Evolutionary conservation across 768 basidiomycete genomes (phyloP).

Genomic region (Boletus rubropictus): DNA sequence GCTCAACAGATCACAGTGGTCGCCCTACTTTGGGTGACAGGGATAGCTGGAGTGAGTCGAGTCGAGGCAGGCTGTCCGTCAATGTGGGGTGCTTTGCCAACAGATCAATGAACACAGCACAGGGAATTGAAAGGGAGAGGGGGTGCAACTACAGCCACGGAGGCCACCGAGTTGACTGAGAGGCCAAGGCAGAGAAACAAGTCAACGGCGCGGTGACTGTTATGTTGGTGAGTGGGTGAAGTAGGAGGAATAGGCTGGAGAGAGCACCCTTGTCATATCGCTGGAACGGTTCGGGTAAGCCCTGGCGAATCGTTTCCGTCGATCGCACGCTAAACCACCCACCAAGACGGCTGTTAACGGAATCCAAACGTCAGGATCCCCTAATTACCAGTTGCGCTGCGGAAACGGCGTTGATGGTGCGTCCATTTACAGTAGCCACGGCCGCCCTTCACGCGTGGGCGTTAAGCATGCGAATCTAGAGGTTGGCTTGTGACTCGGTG

Average conservation of each 20-base stretch:
- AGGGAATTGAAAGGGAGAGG: conserved; percentile 4
- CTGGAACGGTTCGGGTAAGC: conserved; percentile 1
- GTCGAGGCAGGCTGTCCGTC: background rate
- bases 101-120: conserved; percentile 5
- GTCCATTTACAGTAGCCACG: background rate
- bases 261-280: conserved; percentile 1
- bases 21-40: background rate
- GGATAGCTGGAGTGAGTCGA: too few species aligned
- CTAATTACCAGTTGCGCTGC: background rate
- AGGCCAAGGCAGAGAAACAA: background rate
- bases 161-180: conserved; percentile 3
- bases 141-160: conserved; percentile 6
- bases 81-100: conserved; percentile 7
- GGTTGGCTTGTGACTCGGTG: too few species aligned
- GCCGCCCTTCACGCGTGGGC: background rate
- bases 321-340: background rate
- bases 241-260: background rate
- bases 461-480: background rate
- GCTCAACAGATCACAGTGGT: background rate
- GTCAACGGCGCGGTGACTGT: background rate
- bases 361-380: background rate
- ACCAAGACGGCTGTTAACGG: conserved; percentile 6
- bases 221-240: conserved; percentile 1
- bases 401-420: background rate
- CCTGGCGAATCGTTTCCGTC: conserved; percentile 11